phyloP scores from a whole-genome alignment of 2,329 filamentous ascomycete species.

The Alternaria sp. region DNA sequence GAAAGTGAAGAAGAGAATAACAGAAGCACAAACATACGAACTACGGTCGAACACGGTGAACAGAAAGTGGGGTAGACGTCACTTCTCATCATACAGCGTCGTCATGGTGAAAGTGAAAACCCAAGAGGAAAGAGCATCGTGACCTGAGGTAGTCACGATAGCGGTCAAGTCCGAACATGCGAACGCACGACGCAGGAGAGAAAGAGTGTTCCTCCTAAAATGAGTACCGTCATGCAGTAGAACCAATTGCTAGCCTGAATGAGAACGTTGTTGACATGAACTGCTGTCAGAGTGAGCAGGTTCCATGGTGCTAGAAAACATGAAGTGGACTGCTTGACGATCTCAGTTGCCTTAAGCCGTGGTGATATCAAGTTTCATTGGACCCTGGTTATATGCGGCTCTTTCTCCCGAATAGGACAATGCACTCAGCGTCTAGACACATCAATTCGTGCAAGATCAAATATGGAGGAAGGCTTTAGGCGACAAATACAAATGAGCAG shows the following conservation, averaged over 20 bases:
- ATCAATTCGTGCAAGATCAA: not conserved
- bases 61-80: not conserved
- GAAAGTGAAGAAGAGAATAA: slow-evolving; percentile 6
- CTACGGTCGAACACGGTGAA: not conserved
- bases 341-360: not conserved
- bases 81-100: not conserved
- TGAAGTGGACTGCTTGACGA: not conserved
- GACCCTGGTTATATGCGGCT: not conserved
- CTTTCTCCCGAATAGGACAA: not conserved
- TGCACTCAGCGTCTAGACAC: not conserved
- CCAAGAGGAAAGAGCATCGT: not conserved
- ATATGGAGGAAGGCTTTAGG: not conserved
- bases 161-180: not conserved
- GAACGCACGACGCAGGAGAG: not conserved
- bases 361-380: not conserved
- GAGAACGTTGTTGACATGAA: not conserved
- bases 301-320: not conserved
- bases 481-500: not conserved
- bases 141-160: not conserved
- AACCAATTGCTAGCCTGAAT: not conserved
- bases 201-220: not conserved
- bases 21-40: not conserved
- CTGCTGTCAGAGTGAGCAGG: too few relatives aligned
- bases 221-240: not conserved
- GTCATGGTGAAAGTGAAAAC: not conserved